phyloP scores from a whole-genome alignment of 148 eudicot genomes.

The Rhododendron vialii region DNA sequence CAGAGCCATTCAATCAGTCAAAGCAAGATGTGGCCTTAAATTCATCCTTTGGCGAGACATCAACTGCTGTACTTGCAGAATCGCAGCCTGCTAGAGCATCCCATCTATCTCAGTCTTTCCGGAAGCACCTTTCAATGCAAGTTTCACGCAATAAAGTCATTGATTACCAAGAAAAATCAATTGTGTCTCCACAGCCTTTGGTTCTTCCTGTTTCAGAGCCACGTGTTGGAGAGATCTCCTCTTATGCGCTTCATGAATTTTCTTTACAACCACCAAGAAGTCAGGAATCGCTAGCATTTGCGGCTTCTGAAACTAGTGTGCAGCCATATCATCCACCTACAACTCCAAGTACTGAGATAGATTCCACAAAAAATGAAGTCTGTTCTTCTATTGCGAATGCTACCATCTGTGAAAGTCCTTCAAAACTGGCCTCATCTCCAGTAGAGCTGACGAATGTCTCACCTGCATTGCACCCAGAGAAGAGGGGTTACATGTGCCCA shows the following conservation, averaged over 20 bases:
- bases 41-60: conserved; percentile 4
- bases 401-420: conserved; percentile 36
- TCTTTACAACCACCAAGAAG: not conserved
- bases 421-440: conserved; percentile 38
- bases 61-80: not conserved
- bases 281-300: not conserved
- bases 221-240: not conserved
- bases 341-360: conserved; percentile 30
- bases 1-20: conserved; percentile 47
- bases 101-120: conserved; percentile 50
- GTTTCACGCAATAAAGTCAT: not conserved
- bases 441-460: conserved; percentile 54
- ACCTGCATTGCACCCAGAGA: conserved; percentile 43
- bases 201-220: not conserved
- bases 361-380: conserved; percentile 16
- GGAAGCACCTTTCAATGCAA: conserved; percentile 42
- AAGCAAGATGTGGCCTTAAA: conserved; percentile 20
- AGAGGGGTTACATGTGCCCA: conserved; percentile 55
- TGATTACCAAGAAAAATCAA: not conserved
- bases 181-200: not conserved
- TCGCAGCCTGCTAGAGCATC: conserved; percentile 30
- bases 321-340: conserved; percentile 20
- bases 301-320: conserved; percentile 12
- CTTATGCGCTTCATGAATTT: not conserved
- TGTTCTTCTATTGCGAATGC: not conserved